Base-by-base conservation (phyloP, 2,329 filamentous ascomycete genomes). In the Penicillium olsonii region DNA sequence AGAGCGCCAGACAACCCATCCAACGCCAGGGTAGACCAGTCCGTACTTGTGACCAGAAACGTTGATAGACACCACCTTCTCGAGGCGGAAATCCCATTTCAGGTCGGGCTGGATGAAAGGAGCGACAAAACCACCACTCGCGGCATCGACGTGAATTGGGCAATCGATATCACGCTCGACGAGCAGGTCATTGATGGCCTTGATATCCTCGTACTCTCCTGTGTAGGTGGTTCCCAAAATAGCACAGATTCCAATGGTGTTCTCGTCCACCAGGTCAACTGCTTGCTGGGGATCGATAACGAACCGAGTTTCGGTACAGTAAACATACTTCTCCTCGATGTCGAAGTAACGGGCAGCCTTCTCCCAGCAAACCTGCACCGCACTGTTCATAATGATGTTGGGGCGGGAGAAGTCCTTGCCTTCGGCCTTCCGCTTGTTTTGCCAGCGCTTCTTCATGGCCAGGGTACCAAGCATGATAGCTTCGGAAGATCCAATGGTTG, bases 321-420 rank as follows among this genome's bases (percentile, higher is more conserved):
- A 85, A 50, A 84, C 81, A 55, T 83, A 91, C 73, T 88, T 90
- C 78, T 96, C 92, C 61, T 96, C 92, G 35, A 96, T 83, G 64
- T 97, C 92, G 63, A 95, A 94, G 76, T 95, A 95, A 43, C 90
- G 81, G 4, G 87, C 84, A 0, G 87, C 87, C 78, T 96, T 96
- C 72, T 96, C 91, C 92, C 92, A 96, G 79, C 91, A 96, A 34
- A 96, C 92, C 75, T 97, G 92, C 2, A 96, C 92, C 26, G 92
- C 92, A 20, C 89, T 90, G 63, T 89, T 94, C 92, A 97, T 96
- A 78, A 97, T 77, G 54, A 97, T 87, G 74, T 97, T 97, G 47
- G 92, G 92, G 37, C 82, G 81, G 55, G 91, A 88, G 53, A 71
- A 82, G 46, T 90, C 82, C 76, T 95, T 94, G 53, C 91, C 92